Evolutionary conservation across 192 early-diverging fungal genomes (phyloP), one percentile per base, ranked within the genome.

Genomic region (Backusella luteola): DNA sequence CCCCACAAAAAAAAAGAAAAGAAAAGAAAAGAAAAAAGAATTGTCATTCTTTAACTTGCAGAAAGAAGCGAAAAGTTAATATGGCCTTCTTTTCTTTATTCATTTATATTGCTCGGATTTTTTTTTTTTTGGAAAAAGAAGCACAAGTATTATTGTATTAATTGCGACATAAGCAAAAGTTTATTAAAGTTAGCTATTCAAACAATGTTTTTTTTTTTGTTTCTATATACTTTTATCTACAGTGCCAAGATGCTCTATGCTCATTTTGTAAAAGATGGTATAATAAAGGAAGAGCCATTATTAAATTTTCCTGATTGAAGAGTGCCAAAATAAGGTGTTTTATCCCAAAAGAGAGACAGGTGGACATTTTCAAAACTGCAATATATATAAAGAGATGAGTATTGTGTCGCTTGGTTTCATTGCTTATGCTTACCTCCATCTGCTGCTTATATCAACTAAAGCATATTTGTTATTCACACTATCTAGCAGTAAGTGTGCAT

Each of bases 271-370:
- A 29, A 44, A 34, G 70, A n/a, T 32, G 70, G 41, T 71, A 71
- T 19, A 71, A 44, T 44, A n/a, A 71, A 71, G 7, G 15, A 26
- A 15, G 70, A 49, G 4, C 42, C 41, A 41, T 34, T n/a, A 23
- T 19, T 71, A 15, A 41, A 49, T 44, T 46, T 41, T 46, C 89
- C 89, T 38, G 70, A 76, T 41, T 84, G 81, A 81, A 96, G 81
- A 26, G 91, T 70, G 36, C 95, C 95, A 35, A 94, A 91, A 75
- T 90, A 84, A n/a, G 95, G 95, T 59, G 92, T 91, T 63, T 93
- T 84, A 75, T 96, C 90, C 91, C 92, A 96, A 74, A 93, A 90
- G 66, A 96, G 77, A 7, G 94, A 85, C 63, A 95, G 81, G 32
- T 90, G 92, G 6, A 90, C 93, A 1, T 87, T 69, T 26, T 90